A percentile compares a stretch with the other conserved stretches of the same genome.
These are phyloP conservation scores for Perkinsela sp. DNA, from an alignment of 208 protist species.

Conservation along the genomic window DNA sequence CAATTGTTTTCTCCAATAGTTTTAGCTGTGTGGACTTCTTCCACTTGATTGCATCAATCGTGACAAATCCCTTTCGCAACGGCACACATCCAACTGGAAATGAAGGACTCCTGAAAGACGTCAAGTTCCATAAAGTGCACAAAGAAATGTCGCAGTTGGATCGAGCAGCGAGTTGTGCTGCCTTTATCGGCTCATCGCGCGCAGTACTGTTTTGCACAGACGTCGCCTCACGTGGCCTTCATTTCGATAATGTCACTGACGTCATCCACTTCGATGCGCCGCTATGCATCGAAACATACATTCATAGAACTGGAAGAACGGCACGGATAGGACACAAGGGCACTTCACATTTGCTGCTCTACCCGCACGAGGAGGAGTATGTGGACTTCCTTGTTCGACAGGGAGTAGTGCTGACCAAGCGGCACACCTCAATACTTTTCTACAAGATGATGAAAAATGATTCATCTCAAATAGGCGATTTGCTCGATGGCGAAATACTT, in stretches of 20 bases:
- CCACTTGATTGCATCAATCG: background rate
- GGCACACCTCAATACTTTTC: constrained; percentile 2
- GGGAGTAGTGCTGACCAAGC: constrained; percentile 33
- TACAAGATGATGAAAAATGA: background rate
- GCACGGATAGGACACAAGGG: constrained; percentile 70
- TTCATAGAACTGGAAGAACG: constrained; percentile 81
- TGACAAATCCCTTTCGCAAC: background rate
- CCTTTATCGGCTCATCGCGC: constrained; percentile 40
- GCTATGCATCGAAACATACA: constrained; percentile 72
- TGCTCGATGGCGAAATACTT: background rate
- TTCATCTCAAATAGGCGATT: background rate
- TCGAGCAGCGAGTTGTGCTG: constrained; percentile 51
- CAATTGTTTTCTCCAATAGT: background rate
- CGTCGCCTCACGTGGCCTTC: constrained; percentile 70
- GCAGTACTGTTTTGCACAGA: constrained; percentile 82
- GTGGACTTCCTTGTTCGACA: constrained; percentile 44
- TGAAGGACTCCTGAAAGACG: constrained; percentile 10
- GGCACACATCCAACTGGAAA: background rate
- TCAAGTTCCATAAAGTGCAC: constrained; percentile 77
- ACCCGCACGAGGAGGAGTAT: constrained; percentile 61
- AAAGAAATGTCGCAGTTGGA: constrained; percentile 78
- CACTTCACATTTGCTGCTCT: constrained; percentile 66
- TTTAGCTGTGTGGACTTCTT: background rate
- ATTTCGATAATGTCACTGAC: constrained; percentile 79
- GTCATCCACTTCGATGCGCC: constrained; percentile 93